Evolutionary conservation across 2,329 filamentous ascomycete species (phyloP).

Genomic region (Penicillium sclerotigenum): DNA sequence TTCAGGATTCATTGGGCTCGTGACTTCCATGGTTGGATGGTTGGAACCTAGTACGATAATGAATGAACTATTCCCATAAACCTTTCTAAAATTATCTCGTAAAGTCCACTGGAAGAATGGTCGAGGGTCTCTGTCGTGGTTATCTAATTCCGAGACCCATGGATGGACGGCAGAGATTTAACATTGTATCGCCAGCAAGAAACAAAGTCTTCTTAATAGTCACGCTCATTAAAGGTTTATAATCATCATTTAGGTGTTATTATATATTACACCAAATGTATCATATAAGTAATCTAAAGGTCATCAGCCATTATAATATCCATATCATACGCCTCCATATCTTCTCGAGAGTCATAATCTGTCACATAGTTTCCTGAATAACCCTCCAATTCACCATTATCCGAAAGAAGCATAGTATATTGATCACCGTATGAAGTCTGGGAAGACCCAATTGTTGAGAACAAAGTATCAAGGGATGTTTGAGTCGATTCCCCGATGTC

Average conservation of each 20-base stretch:
- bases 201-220: background rate
- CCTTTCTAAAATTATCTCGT: too few relatives aligned
- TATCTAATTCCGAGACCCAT: background rate
- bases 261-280: background rate
- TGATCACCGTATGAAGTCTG: background rate
- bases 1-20: background rate
- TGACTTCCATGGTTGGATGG: too few relatives aligned
- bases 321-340: background rate
- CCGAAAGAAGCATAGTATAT: background rate
- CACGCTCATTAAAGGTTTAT: background rate
- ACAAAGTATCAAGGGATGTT: conserved; percentile 4
- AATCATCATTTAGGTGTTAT: background rate
- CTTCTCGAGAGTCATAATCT: background rate
- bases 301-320: conserved; percentile 3
- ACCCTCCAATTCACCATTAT: background rate
- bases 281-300: background rate
- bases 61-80: too few relatives aligned
- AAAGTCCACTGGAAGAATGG: too few relatives aligned
- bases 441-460: background rate
- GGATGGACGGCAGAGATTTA: background rate
- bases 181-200: background rate
- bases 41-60: too few relatives aligned
- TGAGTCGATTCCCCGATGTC: conserved; percentile 12
- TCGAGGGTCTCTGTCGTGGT: too few relatives aligned
- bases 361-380: background rate